Evolutionary conservation across 139 green algal species (phyloP), one percentile per base, ranked within the genome.

Genomic region (Picochlorum costavermella): DNA sequence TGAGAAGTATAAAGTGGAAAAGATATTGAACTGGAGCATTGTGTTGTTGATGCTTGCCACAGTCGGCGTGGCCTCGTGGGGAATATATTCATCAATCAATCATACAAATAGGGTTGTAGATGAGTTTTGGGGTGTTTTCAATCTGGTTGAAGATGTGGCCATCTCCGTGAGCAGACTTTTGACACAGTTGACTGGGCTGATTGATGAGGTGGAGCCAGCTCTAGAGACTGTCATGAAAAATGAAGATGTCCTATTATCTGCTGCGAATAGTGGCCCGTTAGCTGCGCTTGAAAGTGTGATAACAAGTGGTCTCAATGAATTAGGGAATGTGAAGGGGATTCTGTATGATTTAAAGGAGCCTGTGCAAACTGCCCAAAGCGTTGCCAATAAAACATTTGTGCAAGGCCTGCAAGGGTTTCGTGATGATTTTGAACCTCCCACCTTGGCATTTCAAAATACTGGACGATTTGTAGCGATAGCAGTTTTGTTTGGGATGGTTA

Each of bases 401-500:
- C 46, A 68, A 16, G 10, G 4, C 4, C n/a, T 53, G n/a, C 46
- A 28, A 53, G 59, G 63, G 33, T 60, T 74, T 8, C 60, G n/a
- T n/a, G 8, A 33, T 3, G 5, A 4, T 17, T 60, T 60, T 4
- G 28, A 75, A 25, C 45, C 17, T 1, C 69, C 69, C 2, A 63
- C 62, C 1, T 28, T 64, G 50, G 51, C 49, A 9, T 40, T 75
- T 25, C 40, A 75, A 40, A 45, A 65, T 0, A 65, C 26, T 14
- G 60, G 69, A 44, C 46, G 68, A 9, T 69, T 70, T 36, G 48
- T 75, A 46, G 33, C 61, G 17, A 75, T 75, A n/a, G 65, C 50
- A 31, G 31, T 71, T 26, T 23, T 71, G 6, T 71, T 77, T 61
- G 64, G 64, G 26, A 12, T 65, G 29, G 50, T 36, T 23, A 73